These are phyloP conservation scores for Botrytis porri DNA, from an alignment of 2,329 filamentous ascomycete genomes.

Conservation along the genomic window DNA sequence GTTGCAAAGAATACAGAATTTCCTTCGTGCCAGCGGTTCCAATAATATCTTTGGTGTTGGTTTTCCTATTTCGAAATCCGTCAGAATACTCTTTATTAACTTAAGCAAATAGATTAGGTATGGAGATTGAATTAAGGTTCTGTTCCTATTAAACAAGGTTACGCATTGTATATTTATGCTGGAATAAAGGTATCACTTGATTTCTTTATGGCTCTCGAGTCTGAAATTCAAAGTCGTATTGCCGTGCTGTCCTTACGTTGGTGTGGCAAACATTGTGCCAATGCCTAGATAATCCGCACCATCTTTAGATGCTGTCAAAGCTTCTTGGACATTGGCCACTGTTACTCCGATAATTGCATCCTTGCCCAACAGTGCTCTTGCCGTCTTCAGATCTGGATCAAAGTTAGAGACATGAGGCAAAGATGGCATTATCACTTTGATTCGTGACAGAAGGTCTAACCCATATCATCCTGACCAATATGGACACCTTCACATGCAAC, in stretches of 20 bases:
- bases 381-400: conserved; percentile 54
- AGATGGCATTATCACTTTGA: neutral
- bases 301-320: conserved; percentile 63
- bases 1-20: conserved; percentile 59
- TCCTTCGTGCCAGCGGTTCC: conserved; percentile 67
- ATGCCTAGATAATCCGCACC: conserved; percentile 92
- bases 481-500: conserved; percentile 89
- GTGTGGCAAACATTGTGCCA: conserved; percentile 82
- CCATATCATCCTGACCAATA: conserved; percentile 90
- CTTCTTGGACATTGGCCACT: conserved; percentile 72
- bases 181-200: neutral
- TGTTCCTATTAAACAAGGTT: neutral
- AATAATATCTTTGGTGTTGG: conserved; percentile 79
- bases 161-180: neutral
- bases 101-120: neutral
- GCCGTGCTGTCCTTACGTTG: conserved; percentile 53
- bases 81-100: neutral
- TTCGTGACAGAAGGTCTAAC: conserved; percentile 44
- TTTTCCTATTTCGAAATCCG: conserved; percentile 57
- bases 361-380: conserved; percentile 69
- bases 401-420: neutral
- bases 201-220: neutral
- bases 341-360: conserved; percentile 86
- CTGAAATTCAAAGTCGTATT: neutral
- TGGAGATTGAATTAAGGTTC: neutral